Evolutionary conservation across 164 flowering plant species (phyloP).

Genomic region (Protea cynaroides): DNA sequence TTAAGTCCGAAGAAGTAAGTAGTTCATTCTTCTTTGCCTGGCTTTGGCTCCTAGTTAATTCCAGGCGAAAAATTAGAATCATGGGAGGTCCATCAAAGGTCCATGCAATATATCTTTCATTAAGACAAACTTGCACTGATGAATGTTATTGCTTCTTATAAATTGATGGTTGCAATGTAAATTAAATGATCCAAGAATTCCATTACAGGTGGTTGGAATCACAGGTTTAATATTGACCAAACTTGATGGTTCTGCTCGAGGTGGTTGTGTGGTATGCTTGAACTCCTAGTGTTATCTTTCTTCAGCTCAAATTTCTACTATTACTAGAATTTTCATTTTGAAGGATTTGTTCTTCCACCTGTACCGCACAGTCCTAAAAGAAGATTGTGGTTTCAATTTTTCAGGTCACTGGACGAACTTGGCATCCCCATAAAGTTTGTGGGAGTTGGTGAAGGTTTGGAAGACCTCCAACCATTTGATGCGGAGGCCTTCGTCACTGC

Average conservation of each 20-base stretch:
- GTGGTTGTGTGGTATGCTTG: conserved; percentile 91
- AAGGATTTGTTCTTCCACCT: background rate
- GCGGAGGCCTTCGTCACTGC: conserved; percentile 87
- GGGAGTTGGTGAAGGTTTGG: conserved; percentile 95
- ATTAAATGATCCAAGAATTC: background rate
- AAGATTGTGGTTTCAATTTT: conserved; percentile 5
- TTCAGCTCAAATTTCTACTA: background rate
- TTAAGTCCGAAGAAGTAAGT: background rate
- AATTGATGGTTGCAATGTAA: background rate
- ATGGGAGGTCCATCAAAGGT: background rate
- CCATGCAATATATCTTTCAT: background rate
- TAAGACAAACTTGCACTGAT: background rate
- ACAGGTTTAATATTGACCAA: conserved; percentile 91
- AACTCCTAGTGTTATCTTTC: background rate
- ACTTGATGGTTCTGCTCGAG: conserved; percentile 96
- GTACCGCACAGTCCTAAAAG: background rate
- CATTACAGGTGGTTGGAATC: conserved; percentile 70
- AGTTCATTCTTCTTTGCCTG: background rate
- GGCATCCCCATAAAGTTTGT: conserved; percentile 97
- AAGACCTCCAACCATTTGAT: conserved; percentile 94
- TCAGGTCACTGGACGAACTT: conserved; percentile 98
- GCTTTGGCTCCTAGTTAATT: background rate
- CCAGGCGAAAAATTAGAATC: too few relatives aligned
- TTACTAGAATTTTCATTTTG: background rate
- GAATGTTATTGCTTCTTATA: background rate